These are phyloP conservation scores for Globisporangium spiculum DNA, from an alignment of 352 stramenopile genomes.

Conservation along the genomic window DNA sequence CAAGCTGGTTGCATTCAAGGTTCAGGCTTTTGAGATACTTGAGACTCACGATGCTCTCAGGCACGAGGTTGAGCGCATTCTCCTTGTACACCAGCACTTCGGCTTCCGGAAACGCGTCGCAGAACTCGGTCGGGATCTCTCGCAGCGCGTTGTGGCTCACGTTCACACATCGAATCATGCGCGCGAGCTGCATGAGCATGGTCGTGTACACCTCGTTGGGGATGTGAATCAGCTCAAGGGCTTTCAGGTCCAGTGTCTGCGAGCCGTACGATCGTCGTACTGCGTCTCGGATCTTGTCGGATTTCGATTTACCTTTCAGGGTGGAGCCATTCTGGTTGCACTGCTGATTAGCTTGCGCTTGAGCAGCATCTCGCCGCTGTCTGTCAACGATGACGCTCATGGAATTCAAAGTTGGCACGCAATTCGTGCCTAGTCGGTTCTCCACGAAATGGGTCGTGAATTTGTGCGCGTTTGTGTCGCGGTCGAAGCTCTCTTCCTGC, in stretches of 20 bases:
- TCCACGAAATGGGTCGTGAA: conserved; percentile 58
- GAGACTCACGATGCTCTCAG: conserved; percentile 27
- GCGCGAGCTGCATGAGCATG: conserved; percentile 60
- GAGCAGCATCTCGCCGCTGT: conserved; percentile 25
- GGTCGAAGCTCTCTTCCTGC: conserved; percentile 52
- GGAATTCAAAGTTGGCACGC: conserved; percentile 62
- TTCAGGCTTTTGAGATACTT: conserved; percentile 38
- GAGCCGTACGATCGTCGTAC: conserved; percentile 54
- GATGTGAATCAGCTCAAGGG: conserved; percentile 59
- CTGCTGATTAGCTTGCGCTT: not conserved
- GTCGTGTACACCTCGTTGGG: conserved; percentile 56
- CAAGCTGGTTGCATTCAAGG: conserved; percentile 60
- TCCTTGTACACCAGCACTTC: conserved; percentile 61
- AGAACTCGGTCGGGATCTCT: conserved; percentile 50
- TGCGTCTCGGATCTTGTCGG: conserved; percentile 28
- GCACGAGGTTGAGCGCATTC: conserved; percentile 48
- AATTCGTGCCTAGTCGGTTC: conserved; percentile 57
- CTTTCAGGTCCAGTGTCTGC: conserved; percentile 60
- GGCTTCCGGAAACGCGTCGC: conserved; percentile 46
- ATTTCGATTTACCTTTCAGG: not conserved
- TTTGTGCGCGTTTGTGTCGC: conserved; percentile 30
- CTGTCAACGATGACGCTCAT: conserved; percentile 54
- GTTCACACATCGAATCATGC: conserved; percentile 57
- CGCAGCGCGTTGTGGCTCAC: conserved; percentile 67
- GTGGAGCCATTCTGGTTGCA: not conserved